Evolutionary conservation across 2,329 filamentous ascomycete genomes (phyloP).

Genomic region (Ophiocordyceps australis): DNA sequence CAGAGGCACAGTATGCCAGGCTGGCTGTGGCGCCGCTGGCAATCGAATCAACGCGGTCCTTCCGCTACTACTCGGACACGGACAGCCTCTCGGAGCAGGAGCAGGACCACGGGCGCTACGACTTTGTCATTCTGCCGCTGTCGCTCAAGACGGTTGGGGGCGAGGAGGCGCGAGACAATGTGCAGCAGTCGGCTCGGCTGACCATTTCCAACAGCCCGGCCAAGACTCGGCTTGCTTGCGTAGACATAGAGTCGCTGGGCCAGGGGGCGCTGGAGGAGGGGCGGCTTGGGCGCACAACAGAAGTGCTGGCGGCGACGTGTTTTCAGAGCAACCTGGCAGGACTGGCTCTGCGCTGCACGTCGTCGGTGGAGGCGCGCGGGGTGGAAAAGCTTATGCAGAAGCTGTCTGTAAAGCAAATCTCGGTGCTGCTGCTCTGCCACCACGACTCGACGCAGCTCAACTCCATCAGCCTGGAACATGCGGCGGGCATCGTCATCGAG

Average conservation of each 20-base stretch:
- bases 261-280: background rate
- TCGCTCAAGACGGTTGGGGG: background rate
- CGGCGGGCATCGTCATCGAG: constrained; percentile 19
- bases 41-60: background rate
- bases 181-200: background rate
- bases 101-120: background rate
- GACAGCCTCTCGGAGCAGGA: background rate
- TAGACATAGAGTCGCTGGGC: constrained; percentile 1
- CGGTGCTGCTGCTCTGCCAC: constrained; percentile 7
- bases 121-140: constrained; percentile 1
- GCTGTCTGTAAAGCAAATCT: constrained; percentile 1
- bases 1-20: background rate
- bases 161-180: background rate
- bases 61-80: background rate
- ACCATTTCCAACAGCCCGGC: background rate
- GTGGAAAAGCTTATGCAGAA: constrained; percentile 2
- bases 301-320: background rate
- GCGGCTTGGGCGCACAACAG: background rate
- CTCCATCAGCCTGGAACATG: constrained; percentile 10
- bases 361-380: background rate
- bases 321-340: constrained; percentile 1
- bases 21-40: background rate
- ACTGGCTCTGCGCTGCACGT: constrained; percentile 3
- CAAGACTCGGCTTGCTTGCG: constrained; percentile 1
- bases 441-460: constrained; percentile 6